Evolutionary conservation across 495 filamentous ascomycete genomes (phyloP).

Genomic region (Annulohypoxylon moriforme): DNA sequence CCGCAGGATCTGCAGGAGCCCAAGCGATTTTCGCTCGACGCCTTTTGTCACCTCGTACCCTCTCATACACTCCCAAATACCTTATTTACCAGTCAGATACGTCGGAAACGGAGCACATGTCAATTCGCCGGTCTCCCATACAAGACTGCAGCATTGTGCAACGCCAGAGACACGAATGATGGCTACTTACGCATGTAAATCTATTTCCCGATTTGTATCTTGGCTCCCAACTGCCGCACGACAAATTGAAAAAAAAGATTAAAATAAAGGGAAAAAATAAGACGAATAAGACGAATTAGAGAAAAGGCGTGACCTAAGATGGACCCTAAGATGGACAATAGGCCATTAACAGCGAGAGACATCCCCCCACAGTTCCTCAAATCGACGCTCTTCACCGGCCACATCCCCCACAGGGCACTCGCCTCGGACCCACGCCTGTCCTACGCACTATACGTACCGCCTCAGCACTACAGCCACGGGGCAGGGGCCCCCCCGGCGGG

Average conservation of each 20-base stretch:
- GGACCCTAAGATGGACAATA: slow-evolving; percentile 29
- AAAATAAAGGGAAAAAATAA: too few relatives aligned
- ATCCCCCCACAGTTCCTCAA: slow-evolving; percentile 39
- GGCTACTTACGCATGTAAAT: slow-evolving; percentile 22
- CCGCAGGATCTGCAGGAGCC: slow-evolving; percentile 31
- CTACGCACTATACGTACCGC: slow-evolving; percentile 44
- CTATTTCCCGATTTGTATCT: slow-evolving; percentile 35
- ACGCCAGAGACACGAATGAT: slow-evolving; percentile 12
- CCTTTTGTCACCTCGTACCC: background rate
- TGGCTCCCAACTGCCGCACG: slow-evolving; percentile 28
- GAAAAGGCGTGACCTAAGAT: slow-evolving; percentile 20
- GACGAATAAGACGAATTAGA: too few relatives aligned
- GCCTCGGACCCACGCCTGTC: slow-evolving; percentile 43
- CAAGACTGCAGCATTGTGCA: slow-evolving; percentile 23
- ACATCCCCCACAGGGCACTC: slow-evolving; percentile 36
- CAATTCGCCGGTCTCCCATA: slow-evolving; percentile 26
- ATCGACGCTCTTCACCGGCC: slow-evolving; percentile 36
- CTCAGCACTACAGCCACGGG: slow-evolving; percentile 30
- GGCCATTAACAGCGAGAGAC: slow-evolving; percentile 29
- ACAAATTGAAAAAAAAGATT: background rate
- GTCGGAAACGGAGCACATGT: slow-evolving; percentile 19
- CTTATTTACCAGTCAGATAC: background rate
- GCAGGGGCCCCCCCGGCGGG: slow-evolving; percentile 11
- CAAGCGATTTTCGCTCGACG: slow-evolving; percentile 37
- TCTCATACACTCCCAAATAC: too few relatives aligned